Percentiles rank a stretch among this genome's conserved stretches.
Evolutionary conservation across 2,329 filamentous ascomycete species (phyloP).

Genomic region (Alternaria viburni): DNA sequence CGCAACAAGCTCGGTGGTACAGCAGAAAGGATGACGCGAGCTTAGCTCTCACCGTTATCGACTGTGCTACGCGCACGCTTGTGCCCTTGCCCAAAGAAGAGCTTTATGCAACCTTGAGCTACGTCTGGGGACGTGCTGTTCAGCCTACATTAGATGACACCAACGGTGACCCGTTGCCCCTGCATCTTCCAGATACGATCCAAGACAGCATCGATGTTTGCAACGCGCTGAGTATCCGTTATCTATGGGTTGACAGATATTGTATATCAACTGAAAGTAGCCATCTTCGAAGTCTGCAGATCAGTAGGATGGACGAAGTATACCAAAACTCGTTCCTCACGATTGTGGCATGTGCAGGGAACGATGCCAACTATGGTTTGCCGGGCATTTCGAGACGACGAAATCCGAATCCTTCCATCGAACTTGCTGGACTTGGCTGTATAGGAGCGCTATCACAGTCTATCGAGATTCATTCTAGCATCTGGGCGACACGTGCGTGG

Average conservation of each 20-base stretch:
- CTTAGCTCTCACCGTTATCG: not conserved
- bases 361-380: not conserved
- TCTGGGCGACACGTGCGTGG: not conserved
- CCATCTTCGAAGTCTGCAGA: not conserved
- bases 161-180: not conserved
- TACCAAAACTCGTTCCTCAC: not conserved
- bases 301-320: not conserved
- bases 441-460: not conserved
- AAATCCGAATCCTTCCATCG: not conserved
- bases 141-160: not conserved
- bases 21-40: fast-evolving
- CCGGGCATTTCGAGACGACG: not conserved
- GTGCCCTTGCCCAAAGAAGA: not conserved
- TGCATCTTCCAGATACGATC: not conserved
- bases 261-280: not conserved
- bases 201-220: not conserved
- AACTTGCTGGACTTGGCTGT: not conserved
- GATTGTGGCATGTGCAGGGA: not conserved
- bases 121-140: constrained; percentile 8
- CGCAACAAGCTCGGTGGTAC: not conserved
- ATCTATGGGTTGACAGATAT: constrained; percentile 3
- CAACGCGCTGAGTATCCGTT: not conserved
- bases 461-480: not conserved
- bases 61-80: not conserved
- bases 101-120: constrained; percentile 14